These are phyloP conservation scores for Schizosaccharomyces lindneri DNA, from an alignment of 805 yeast species.

Conservation along the genomic window DNA sequence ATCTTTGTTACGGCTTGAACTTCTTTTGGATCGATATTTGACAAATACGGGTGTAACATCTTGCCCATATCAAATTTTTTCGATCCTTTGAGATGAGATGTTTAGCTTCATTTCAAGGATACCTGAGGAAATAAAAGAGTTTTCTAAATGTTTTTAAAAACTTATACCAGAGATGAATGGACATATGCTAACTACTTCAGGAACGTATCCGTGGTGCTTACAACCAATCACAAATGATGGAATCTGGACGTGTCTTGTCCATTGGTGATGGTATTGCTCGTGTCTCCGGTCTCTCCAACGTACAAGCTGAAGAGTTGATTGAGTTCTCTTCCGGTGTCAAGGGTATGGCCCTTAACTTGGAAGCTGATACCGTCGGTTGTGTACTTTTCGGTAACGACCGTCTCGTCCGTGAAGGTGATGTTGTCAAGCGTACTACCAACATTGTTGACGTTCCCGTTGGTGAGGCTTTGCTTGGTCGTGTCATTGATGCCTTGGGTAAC, in stretches of 20 bases:
- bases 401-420: conserved; percentile 95
- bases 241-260: conserved; percentile 96
- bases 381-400: conserved; percentile 98
- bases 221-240: conserved; percentile 90
- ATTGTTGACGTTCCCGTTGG: conserved; percentile 99
- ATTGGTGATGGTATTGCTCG: conserved; percentile 99
- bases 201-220: conserved; percentile 98
- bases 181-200: neutral
- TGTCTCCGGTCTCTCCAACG: conserved; percentile 97
- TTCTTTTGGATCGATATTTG: no score
- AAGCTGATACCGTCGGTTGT: conserved; percentile 99
- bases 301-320: conserved; percentile 98
- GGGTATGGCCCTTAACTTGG: conserved; percentile 99
- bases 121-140: no score
- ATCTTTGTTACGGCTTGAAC: neutral
- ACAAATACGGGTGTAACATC: no score
- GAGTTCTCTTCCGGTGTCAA: conserved; percentile 98
- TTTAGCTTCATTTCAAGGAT: no score
- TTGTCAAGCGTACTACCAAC: conserved; percentile 98
- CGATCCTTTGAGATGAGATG: no score
- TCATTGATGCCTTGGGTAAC: conserved; percentile 95
- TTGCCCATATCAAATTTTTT: no score
- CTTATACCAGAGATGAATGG: no score
- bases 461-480: conserved; percentile 95
- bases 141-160: no score